phyloP scores from a whole-genome alignment of 495 filamentous ascomycete species.

The Rostrohypoxylon terebratum region DNA sequence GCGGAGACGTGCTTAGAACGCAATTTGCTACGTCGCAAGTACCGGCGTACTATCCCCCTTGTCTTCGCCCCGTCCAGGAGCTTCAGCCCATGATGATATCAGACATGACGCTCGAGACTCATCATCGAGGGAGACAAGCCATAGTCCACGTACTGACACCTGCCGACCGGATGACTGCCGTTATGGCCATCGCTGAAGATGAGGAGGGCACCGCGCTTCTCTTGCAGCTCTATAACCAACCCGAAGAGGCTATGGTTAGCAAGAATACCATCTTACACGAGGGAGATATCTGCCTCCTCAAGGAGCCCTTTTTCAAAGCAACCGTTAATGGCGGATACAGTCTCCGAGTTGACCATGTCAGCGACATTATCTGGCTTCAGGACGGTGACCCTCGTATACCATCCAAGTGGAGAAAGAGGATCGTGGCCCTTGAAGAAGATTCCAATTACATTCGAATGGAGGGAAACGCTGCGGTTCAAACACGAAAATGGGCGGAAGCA shows the following conservation, averaged over 20 bases:
- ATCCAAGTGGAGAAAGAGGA: slow-evolving; percentile 49
- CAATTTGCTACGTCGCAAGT: slow-evolving; percentile 16
- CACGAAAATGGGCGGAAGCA: slow-evolving; percentile 41
- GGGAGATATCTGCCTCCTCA: slow-evolving; percentile 57
- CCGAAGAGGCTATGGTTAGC: slow-evolving; percentile 22
- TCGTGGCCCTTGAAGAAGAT: slow-evolving; percentile 34
- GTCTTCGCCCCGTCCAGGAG: slow-evolving; percentile 19
- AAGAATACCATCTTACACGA: slow-evolving; percentile 47
- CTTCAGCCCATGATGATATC: slow-evolving; percentile 45
- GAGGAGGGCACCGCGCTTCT: slow-evolving; percentile 54
- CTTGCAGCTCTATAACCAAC: slow-evolving; percentile 60
- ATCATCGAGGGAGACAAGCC: slow-evolving; percentile 60
- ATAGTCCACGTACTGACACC: slow-evolving; percentile 55
- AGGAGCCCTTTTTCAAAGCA: slow-evolving; percentile 65
- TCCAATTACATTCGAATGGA: slow-evolving; percentile 54
- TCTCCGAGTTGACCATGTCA: slow-evolving; percentile 66
- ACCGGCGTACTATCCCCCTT: slow-evolving; percentile 24
- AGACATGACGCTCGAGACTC: slow-evolving; percentile 57
- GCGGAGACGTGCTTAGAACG: no score
- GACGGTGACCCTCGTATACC: slow-evolving; percentile 52
- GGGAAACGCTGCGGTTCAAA: slow-evolving; percentile 55
- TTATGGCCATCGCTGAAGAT: slow-evolving; percentile 62
- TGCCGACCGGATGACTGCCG: slow-evolving; percentile 49
- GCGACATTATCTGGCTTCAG: slow-evolving; percentile 55
- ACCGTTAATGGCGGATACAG: slow-evolving; percentile 54